Conservation (phyloP, 441 rosid species). For the Pelargonium cotyledonis region DNA sequence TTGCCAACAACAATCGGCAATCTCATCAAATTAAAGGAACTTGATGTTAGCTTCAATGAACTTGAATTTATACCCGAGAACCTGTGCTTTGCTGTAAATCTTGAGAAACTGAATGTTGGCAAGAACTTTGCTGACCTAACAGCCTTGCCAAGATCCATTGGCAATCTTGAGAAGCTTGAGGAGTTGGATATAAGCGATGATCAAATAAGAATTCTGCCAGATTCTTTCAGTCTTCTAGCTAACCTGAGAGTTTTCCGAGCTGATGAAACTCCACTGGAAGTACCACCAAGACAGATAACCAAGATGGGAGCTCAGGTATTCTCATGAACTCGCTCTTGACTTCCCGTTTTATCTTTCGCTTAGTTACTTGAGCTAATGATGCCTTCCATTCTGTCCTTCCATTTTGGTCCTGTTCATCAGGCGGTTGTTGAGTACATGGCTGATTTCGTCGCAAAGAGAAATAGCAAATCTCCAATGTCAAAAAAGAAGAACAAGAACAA, state of each 20-base stretch:
- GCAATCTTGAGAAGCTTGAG: constrained; percentile 60
- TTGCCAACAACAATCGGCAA: constrained; percentile 54
- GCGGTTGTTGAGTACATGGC: too few species aligned
- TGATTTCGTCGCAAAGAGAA: too few species aligned
- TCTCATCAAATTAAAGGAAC: constrained; percentile 46
- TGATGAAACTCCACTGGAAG: constrained; percentile 55
- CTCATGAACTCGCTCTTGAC: neutral
- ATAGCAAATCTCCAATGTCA: too few species aligned
- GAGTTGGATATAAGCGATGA: constrained; percentile 60
- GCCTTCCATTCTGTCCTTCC: too few species aligned
- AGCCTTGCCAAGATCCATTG: constrained; percentile 51
- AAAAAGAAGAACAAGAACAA: too few species aligned
- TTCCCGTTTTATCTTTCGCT: neutral
- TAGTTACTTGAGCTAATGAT: too few species aligned
- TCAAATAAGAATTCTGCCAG: constrained; percentile 49
- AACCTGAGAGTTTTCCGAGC: constrained; percentile 42
- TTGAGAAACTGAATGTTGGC: constrained; percentile 48
- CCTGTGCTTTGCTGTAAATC: constrained; percentile 41
- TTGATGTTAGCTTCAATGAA: constrained; percentile 67
- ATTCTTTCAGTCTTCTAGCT: constrained; percentile 44
- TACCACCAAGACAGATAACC: constrained; percentile 50
- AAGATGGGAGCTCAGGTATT: constrained; percentile 57
- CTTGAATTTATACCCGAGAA: constrained; percentile 49
- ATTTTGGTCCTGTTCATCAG: too few species aligned
- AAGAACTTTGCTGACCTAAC: constrained; percentile 60